Percentiles rank a stretch among this genome's conserved stretches.
Conservation (phyloP, 441 rosid genomes). For the Breynia disticha region DNA sequence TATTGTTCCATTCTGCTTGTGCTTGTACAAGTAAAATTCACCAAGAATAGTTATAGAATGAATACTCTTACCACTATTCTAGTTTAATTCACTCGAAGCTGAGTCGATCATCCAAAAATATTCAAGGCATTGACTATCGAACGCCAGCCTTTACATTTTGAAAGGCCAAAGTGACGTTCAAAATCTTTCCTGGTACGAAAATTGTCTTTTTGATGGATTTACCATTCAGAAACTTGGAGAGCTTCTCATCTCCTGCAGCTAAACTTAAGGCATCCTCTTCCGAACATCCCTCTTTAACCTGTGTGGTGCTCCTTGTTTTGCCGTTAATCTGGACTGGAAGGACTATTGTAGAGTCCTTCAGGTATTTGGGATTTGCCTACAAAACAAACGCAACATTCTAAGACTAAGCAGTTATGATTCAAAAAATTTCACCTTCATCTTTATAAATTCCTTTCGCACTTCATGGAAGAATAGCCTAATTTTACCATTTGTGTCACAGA, state of each 20-base stretch:
- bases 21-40: too few relatives aligned
- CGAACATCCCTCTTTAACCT: slow-evolving; percentile 72
- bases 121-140: slow-evolving; percentile 4
- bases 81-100: too few relatives aligned
- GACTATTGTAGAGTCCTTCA: slow-evolving; percentile 51
- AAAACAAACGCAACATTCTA: slow-evolving; percentile 6
- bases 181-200: slow-evolving; percentile 80
- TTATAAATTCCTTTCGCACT: too few relatives aligned
- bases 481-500: too few relatives aligned
- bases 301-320: slow-evolving; percentile 83
- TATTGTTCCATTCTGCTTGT: too few relatives aligned
- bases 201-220: slow-evolving; percentile 62
- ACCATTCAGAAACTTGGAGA: slow-evolving; percentile 54
- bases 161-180: slow-evolving; percentile 63
- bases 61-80: too few relatives aligned
- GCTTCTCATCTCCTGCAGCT: slow-evolving; percentile 55
- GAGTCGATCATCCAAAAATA: too few relatives aligned
- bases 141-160: slow-evolving; percentile 42
- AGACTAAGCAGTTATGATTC: neutral
- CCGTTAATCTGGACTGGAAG: slow-evolving; percentile 96
- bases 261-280: slow-evolving; percentile 71
- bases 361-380: slow-evolving; percentile 62
- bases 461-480: too few relatives aligned
- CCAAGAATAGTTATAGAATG: too few relatives aligned
- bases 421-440: neutral